phyloP scores from a whole-genome alignment of 768 basidiomycete species.

The Auricularia heimuer region DNA sequence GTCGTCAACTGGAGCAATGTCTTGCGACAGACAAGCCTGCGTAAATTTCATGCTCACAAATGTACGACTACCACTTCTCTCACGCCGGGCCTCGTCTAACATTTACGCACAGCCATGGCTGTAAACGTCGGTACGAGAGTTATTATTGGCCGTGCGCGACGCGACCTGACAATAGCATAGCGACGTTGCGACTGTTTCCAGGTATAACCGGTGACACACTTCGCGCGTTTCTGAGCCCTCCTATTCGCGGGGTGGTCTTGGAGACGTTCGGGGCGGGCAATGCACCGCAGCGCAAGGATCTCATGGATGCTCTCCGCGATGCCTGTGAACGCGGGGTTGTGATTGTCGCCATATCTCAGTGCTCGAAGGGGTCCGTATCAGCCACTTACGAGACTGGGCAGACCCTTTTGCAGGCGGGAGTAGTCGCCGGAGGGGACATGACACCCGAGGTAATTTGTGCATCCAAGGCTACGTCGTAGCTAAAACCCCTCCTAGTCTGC shows the following conservation, averaged over 20 bases:
- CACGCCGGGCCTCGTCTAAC: neutral
- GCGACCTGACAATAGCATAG: slow-evolving; percentile 26
- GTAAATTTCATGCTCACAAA: slow-evolving; percentile 77
- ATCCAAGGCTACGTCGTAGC: neutral
- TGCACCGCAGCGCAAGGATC: slow-evolving; percentile 70
- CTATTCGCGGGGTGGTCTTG: slow-evolving; percentile 72
- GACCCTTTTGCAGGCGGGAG: slow-evolving; percentile 58
- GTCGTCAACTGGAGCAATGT: slow-evolving; percentile 84
- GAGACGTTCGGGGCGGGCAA: slow-evolving; percentile 93
- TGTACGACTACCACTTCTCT: slow-evolving; percentile 24
- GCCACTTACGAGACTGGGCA: slow-evolving; percentile 76
- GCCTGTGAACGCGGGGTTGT: slow-evolving; percentile 78
- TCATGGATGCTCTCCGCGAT: slow-evolving; percentile 66
- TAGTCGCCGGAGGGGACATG: slow-evolving; percentile 85
- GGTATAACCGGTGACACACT: slow-evolving; percentile 72
- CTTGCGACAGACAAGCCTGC: slow-evolving; percentile 67
- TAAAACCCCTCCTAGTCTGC: slow-evolving; percentile 50
- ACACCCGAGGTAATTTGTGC: slow-evolving; percentile 70
- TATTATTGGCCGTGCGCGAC: neutral
- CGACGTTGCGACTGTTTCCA: slow-evolving; percentile 76
- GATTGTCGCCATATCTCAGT: slow-evolving; percentile 88
- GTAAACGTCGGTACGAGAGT: slow-evolving; percentile 60
- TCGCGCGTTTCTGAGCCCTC: slow-evolving; percentile 63
- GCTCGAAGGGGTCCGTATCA: slow-evolving; percentile 76
- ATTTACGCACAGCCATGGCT: slow-evolving; percentile 49